These are phyloP conservation scores for Orbilia brochopaga DNA, from an alignment of 2,329 filamentous ascomycete genomes.

Conservation along the genomic window DNA sequence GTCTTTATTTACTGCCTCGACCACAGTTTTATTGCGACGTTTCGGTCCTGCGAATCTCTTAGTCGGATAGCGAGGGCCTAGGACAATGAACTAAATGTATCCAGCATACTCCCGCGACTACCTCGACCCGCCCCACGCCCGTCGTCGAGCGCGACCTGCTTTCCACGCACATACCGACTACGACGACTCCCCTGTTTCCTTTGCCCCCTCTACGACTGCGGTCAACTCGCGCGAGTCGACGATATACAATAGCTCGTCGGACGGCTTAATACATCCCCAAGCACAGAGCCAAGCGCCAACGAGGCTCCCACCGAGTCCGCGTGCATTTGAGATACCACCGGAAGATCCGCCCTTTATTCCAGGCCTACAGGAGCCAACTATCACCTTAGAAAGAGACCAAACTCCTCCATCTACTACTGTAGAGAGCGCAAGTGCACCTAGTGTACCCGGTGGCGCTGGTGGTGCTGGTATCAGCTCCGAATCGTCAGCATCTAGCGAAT, in stretches of 20 bases:
- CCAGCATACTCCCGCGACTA: constrained; percentile 46
- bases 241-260: constrained; percentile 34
- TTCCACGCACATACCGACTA: constrained; percentile 37
- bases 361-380: background rate
- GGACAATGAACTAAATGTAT: constrained; percentile 48
- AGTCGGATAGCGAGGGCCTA: background rate
- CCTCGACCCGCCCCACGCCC: constrained; percentile 46
- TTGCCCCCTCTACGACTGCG: constrained; percentile 26
- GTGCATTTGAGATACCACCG: constrained; percentile 41
- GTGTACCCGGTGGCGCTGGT: background rate
- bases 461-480: constrained; percentile 4
- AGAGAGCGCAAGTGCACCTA: background rate
- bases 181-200: constrained; percentile 23
- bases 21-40: background rate
- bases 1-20: background rate
- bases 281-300: background rate
- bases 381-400: background rate
- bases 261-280: constrained; percentile 11
- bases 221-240: constrained; percentile 34
- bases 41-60: background rate
- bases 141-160: constrained; percentile 23
- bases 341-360: constrained; percentile 19
- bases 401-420: background rate
- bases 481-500: background rate
- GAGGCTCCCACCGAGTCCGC: constrained; percentile 23